Evolutionary conservation across 2,329 filamentous ascomycete genomes (phyloP), one percentile per base, ranked within the genome.

Genomic region (Akanthomyces lecanii): DNA sequence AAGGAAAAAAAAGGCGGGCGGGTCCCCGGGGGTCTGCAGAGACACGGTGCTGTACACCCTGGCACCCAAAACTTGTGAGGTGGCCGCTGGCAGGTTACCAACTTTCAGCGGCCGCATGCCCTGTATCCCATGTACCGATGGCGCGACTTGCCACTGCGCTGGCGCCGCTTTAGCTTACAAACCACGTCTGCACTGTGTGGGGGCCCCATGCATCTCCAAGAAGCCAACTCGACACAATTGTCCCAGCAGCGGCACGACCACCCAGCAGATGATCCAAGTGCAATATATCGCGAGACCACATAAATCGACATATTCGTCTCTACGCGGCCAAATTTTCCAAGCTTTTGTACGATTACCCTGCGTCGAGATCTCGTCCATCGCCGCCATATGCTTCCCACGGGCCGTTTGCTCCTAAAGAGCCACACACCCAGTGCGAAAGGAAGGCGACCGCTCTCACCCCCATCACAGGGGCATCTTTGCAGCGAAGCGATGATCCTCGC

Each of bases 1-100:
- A 71, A 71, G 71, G 73, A 69, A 75, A 74, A 71, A 72, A 74
- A 69, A 71, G 36, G 25, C 6, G 57, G 44, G 52, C 45, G 63
- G 56, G 64, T 50, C 62, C 63, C 45, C 16, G n/a, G 45, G 45
- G 7, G 45, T 48, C n/a, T 40, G 38, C 48, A 30, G 25, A 23
- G 21, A 21, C 16, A 52, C 48, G 18, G 48, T 52, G 23, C 25
- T 40, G 12, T 10, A 40, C 38, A 40, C 38, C 38, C 38, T 16
- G 33, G 28, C 28, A 30, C 28, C 28, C 28, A 30, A 6, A 30
- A 6, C 28, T 21, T 21, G 28, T 30, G 28, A 30, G 28, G 28
- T 30, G 28, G 28, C 28, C 33, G 2, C 33, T 36, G 33, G 33
- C 8, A 36, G 2, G 28, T 2, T 36, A 36, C 33, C 6, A 36